A percentile compares a stretch with the other conserved stretches of the same genome.
These are phyloP conservation scores for Halenospora varia DNA, from an alignment of 495 filamentous ascomycete species.

Conservation along the genomic window DNA sequence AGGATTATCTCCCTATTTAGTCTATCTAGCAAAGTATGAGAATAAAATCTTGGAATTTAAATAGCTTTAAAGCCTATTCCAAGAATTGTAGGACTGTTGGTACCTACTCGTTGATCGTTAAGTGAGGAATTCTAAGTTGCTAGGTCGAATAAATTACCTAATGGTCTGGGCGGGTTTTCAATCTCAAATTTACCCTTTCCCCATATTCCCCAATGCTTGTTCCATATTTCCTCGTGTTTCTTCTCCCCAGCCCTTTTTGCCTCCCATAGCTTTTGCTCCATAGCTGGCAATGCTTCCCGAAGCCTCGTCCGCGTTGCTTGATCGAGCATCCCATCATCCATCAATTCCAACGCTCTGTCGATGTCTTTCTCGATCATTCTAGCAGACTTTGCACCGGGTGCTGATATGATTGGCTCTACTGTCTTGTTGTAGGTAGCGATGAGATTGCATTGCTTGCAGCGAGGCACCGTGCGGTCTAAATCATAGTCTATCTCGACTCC, in stretches of 20 bases:
- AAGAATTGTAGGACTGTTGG: no score
- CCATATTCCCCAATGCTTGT: constrained; percentile 21
- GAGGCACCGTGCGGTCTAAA: constrained; percentile 17
- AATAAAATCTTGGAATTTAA: no score
- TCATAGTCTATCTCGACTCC: constrained; percentile 6
- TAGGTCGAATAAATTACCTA: no score
- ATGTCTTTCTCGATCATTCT: constrained; percentile 9
- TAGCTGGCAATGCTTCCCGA: not conserved
- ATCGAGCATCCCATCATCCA: constrained; percentile 5
- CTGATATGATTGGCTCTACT: constrained; percentile 4
- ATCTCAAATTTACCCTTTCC: constrained; percentile 7
- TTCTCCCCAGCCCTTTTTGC: constrained; percentile 1
- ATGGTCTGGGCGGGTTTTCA: no score
- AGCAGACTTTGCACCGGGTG: constrained; percentile 5
- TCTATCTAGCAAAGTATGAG: no score
- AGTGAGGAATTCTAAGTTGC: no score
- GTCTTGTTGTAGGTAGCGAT: constrained; percentile 4
- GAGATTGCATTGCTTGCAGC: constrained; percentile 25
- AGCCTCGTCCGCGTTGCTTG: constrained; percentile 6
- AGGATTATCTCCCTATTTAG: no score
- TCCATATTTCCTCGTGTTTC: constrained; percentile 10
- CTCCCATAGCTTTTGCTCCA: constrained; percentile 5
- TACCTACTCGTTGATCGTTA: no score
- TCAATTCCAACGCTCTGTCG: not conserved
- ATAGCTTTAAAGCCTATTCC: no score